phyloP scores from a whole-genome alignment of 495 filamentous ascomycete species.

The Penicillium chermesinum region DNA sequence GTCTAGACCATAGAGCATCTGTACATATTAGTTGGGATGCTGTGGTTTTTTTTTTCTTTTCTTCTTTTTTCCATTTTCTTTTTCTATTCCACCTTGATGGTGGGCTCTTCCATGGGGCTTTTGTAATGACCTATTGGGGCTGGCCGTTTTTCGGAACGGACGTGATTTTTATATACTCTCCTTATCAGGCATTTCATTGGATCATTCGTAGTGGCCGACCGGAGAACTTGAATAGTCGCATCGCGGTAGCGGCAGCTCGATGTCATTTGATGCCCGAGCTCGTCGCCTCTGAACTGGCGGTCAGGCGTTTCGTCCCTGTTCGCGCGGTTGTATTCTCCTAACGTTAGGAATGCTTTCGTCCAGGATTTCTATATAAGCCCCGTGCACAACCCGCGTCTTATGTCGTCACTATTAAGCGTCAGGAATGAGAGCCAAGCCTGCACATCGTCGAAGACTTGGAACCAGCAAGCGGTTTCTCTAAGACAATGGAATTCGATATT shows the following conservation, averaged over 20 bases:
- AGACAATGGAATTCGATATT: not conserved
- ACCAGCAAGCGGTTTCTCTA: no score
- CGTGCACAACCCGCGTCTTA: no score
- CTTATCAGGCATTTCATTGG: not conserved
- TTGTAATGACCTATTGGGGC: not conserved
- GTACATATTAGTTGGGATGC: not conserved
- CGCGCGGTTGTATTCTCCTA: no score
- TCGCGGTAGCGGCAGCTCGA: not conserved
- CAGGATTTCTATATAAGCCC: no score
- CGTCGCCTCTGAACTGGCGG: no score
- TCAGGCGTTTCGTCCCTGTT: no score
- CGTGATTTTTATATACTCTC: not conserved
- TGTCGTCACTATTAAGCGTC: no score
- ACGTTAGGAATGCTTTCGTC: no score
- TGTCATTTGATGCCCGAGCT: not conserved
- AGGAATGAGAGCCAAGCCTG: no score
- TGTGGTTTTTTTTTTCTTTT: not conserved
- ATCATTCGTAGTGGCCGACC: not conserved
- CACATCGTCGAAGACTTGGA: no score
- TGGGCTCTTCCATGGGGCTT: not conserved
- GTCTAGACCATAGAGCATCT: conserved; percentile 33
- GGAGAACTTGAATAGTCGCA: not conserved
- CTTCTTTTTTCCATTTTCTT: no score
- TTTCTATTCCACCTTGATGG: no score
- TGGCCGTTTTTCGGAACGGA: not conserved